Evolutionary conservation across 495 filamentous ascomycete genomes (phyloP).

Genomic region (Aspergillus heteromorphus): DNA sequence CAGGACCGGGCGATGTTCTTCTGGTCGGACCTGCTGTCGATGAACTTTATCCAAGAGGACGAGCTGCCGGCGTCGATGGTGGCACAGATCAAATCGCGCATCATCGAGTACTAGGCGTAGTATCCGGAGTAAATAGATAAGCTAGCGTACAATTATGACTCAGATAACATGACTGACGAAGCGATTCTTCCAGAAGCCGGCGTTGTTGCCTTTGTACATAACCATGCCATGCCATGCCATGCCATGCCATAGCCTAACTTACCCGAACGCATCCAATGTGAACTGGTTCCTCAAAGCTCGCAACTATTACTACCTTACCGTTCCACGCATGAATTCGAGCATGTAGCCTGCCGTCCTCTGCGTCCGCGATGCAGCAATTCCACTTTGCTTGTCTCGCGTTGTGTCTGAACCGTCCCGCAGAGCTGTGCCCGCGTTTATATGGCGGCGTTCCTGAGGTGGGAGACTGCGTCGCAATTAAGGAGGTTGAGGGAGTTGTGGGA

Average conservation of each 20-base stretch:
- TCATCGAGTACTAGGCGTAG: conserved; percentile 48
- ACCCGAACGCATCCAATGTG: conserved; percentile 31
- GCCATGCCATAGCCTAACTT: no score
- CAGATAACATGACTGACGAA: not conserved
- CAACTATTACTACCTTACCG: conserved; percentile 39
- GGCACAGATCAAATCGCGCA: conserved; percentile 48
- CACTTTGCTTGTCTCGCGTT: conserved; percentile 39
- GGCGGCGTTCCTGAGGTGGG: conserved; percentile 36
- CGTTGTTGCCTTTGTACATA: not conserved
- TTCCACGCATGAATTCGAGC: conserved; percentile 23
- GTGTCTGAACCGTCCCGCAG: conserved; percentile 33
- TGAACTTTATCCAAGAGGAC: conserved; percentile 65
- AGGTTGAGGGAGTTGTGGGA: conserved; percentile 30
- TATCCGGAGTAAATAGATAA: not conserved
- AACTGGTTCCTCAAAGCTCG: conserved; percentile 42
- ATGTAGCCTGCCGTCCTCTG: conserved; percentile 29
- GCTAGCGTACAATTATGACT: not conserved
- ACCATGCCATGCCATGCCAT: not conserved
- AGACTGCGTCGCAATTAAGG: conserved; percentile 27
- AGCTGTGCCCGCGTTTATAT: conserved; percentile 32
- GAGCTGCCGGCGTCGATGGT: conserved; percentile 64
- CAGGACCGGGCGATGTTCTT: conserved; percentile 89
- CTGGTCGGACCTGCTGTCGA: conserved; percentile 75
- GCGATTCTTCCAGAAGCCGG: not conserved
- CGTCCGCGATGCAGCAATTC: conserved; percentile 37